Base-by-base conservation (phyloP, 2,329 filamentous ascomycete genomes). In the Metarhizium sp. region DNA sequence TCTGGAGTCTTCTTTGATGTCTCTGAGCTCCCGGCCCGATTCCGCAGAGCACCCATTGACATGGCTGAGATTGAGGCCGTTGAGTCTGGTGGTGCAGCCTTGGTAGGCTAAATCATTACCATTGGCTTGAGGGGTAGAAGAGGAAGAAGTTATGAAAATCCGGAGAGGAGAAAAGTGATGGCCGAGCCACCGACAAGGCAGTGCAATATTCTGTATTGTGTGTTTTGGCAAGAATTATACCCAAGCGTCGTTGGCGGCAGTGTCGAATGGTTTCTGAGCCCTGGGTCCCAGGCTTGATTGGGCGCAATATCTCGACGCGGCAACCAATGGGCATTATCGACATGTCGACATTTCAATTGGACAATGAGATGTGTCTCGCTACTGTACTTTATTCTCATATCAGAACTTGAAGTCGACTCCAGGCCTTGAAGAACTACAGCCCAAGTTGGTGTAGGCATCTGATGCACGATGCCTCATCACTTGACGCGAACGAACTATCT, bases 41-140 rank as follows among this genome's bases (percentile, higher is more conserved):
- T 96, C 81, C 84, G 86, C 66, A 82, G 90, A 61, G 76, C 82
- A 51, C 80, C 84, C 13, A 88, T 92, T 74, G 86, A 82, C 42
- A 73, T 85, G 63, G 85, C 85, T 47, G 94, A 99, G 81, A 99
- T 99, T 58, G 94, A 97, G 72, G 92, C 91, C 25, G 82, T 99
- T 66, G 91, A 96, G 82, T 94, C 90, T 55, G 94, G 92, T 55
- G 94, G 94, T 56, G 94, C 92, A 38, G 73, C 79, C 40, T 68
- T 78, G 55, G 71, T 78, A 60, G 74, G 75, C 59, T 81, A 70
- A 66, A 61, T 20, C 2, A 45, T 20, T 18, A 20, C 16, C 6
- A 6, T 6, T 45, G 18, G 11, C 5, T 10, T 11, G 42, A 45
- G 42, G 42, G 42, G 42, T 45, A 4, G 42, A 16, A 20, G 42